Evolutionary conservation across 192 early-diverging fungal species (phyloP), one percentile per base, ranked within the genome.

Genomic region (Rhizophlyctis rosea): DNA sequence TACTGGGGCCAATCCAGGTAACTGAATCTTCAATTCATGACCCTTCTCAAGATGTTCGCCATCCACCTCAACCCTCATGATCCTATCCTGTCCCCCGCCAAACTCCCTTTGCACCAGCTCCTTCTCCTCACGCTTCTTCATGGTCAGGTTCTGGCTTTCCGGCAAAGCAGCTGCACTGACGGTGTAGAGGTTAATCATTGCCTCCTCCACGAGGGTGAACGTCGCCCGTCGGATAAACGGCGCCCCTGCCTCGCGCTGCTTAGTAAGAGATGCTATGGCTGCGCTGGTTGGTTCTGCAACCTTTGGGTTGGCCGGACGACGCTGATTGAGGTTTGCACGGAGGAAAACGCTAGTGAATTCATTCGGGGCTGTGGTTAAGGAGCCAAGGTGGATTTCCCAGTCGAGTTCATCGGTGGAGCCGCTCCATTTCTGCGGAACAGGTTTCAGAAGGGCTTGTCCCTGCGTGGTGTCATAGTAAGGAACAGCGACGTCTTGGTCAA

Each of bases 321-420:
- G 64, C 29, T 36, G 29, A 39, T 34, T 54, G 16, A 65, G 55
- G 25, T 34, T 29, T 32, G 54, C 54, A 21, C 32, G 30, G 21
- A 65, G 9, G 47, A 36, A 65, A 16, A 65, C 44, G 18, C 3
- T 49, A 0, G 55, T 29, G 55, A 65, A 65, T 57, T 65, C 64
- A 48, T 32, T 50, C 0, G 64, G 64, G 2, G 54, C 9, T 21
- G 33, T 25, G 32, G 32, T 33, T 1, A 44, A 16, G 24, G 54
- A 56, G 4, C 34, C 53, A 31, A 65, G 64, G 16, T 14, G n/a
- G 64, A 65, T 57, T 34, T 54, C 44, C 64, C 64, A 65, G 55
- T 65, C 64, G 1, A 65, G 55, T 31, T 65, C 64, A 27, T 65
- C 64, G 5, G 64, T 65, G 47, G 23, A 30, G 39, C 64, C 64